Evolutionary conservation across 1,284 basidiomycete species (phyloP).

Genomic region (Tilletiaria anomala): DNA sequence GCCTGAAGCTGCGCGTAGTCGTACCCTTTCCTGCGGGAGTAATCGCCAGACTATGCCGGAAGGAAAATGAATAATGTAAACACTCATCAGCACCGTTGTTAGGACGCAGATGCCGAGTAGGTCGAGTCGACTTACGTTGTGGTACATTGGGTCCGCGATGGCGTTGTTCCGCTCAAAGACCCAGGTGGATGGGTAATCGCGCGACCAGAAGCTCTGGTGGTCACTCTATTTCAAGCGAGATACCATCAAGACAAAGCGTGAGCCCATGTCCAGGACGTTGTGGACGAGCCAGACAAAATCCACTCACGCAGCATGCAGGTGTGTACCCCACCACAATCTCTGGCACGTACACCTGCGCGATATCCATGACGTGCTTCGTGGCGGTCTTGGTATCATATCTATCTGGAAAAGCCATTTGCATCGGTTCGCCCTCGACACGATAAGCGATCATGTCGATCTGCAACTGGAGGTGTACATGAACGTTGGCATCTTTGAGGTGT

Average conservation of each 20-base stretch:
- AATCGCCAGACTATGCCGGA: slow-evolving; percentile 34
- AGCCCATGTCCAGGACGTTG: too few relatives aligned
- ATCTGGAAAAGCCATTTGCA: slow-evolving; percentile 38
- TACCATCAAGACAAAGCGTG: too few relatives aligned
- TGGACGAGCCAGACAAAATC: too few relatives aligned
- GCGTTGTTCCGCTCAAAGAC: slow-evolving; percentile 39
- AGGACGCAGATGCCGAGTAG: too few relatives aligned
- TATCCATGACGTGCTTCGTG: slow-evolving; percentile 15
- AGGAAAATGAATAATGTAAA: too few relatives aligned
- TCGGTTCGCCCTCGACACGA: slow-evolving; percentile 22
- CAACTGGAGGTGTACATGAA: slow-evolving; percentile 9
- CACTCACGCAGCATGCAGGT: slow-evolving; percentile 35
- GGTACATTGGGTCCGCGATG: slow-evolving; percentile 37
- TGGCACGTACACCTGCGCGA: slow-evolving; percentile 33
- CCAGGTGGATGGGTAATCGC: slow-evolving; percentile 21
- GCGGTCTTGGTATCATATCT: slow-evolving; percentile 21
- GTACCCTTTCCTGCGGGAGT: slow-evolving; percentile 25
- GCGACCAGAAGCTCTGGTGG: slow-evolving; percentile 35
- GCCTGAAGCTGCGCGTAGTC: slow-evolving; percentile 29
- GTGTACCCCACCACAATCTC: slow-evolving; percentile 17
- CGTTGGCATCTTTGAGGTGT: background rate
- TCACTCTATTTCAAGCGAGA: too few relatives aligned
- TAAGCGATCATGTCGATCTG: slow-evolving; percentile 36
- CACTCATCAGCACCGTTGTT: too few relatives aligned
- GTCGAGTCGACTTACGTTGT: too few relatives aligned